Percentiles rank a stretch among this genome's conserved stretches.
phyloP scores from a whole-genome alignment of 805 yeast species.

The Ascoidea tarda region DNA sequence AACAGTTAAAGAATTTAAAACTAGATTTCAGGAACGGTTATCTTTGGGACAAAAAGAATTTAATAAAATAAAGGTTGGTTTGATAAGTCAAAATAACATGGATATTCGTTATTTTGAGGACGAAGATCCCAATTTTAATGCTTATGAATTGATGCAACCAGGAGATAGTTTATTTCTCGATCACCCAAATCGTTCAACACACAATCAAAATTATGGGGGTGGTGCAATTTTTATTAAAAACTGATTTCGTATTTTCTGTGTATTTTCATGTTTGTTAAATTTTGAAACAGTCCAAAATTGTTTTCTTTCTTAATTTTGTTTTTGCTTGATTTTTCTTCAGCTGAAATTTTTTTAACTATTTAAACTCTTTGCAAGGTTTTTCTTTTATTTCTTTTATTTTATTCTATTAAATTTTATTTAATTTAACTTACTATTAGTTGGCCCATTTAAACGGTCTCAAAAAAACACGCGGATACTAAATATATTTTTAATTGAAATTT shows the following conservation, averaged over 20 bases:
- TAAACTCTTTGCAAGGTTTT: too few relatives aligned
- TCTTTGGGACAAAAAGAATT: constrained; percentile 76
- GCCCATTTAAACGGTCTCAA: too few relatives aligned
- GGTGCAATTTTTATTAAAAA: constrained; percentile 43
- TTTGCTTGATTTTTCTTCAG: too few relatives aligned
- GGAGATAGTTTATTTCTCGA: constrained; percentile 62
- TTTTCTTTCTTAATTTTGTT: too few relatives aligned
- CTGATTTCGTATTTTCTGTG: constrained; percentile 9
- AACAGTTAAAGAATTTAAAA: constrained; percentile 41
- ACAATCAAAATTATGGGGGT: constrained; percentile 27
- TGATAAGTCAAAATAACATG: constrained; percentile 19
- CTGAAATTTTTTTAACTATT: too few relatives aligned
- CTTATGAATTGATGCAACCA: constrained; percentile 39
- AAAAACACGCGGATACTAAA: too few relatives aligned
- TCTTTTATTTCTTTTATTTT: too few relatives aligned
- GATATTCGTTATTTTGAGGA: constrained; percentile 14
- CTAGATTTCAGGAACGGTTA: constrained; percentile 50
- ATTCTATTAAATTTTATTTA: too few relatives aligned
- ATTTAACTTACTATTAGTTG: too few relatives aligned
- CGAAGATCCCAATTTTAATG: constrained; percentile 37
- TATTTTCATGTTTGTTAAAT: too few relatives aligned
- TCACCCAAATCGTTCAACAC: constrained; percentile 71
- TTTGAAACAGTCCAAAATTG: too few relatives aligned
- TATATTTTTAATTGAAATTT: too few relatives aligned
- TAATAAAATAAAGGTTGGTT: constrained; percentile 55